Conservation (phyloP, 1,284 basidiomycete species). For the Fereydounia khargensis region DNA sequence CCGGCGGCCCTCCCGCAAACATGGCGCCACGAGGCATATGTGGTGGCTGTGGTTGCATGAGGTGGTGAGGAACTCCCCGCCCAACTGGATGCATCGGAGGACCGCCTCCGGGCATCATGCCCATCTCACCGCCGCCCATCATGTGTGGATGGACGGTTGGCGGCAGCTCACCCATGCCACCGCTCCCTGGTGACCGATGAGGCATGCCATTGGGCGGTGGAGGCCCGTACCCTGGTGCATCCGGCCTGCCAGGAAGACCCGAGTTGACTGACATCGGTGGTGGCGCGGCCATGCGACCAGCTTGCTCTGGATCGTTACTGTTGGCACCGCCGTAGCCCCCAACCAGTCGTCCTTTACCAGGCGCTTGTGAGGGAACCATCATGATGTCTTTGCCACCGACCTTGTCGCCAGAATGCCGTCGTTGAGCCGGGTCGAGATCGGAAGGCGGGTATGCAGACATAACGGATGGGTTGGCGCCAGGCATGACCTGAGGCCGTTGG, state of each 20-base stretch:
- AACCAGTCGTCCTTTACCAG: slow-evolving; percentile 21
- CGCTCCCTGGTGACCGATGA: no score
- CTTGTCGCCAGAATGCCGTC: slow-evolving; percentile 15
- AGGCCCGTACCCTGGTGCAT: no score
- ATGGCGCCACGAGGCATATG: slow-evolving; percentile 10
- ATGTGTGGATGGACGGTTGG: not conserved
- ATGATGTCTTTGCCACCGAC: not conserved
- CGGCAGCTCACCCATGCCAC: no score
- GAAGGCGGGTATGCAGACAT: slow-evolving; percentile 21
- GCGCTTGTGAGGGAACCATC: slow-evolving; percentile 2
- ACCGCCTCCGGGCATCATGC: slow-evolving; percentile 14
- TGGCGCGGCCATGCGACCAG: no score
- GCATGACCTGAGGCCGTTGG: slow-evolving; percentile 8
- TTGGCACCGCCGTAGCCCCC: no score
- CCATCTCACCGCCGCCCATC: not conserved
- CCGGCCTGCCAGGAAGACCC: no score
- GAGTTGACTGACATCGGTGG: no score
- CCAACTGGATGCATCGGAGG: slow-evolving; percentile 10
- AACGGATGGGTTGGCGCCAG: slow-evolving; percentile 2
- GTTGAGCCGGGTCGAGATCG: slow-evolving; percentile 10
- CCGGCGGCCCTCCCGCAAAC: not conserved
- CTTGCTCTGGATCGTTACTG: no score
- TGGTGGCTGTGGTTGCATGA: slow-evolving; percentile 6
- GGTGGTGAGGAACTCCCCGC: slow-evolving; percentile 5
- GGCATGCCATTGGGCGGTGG: no score